phyloP scores from a whole-genome alignment of 352 stramenopile genomes.

The Pythium utonaiense region DNA sequence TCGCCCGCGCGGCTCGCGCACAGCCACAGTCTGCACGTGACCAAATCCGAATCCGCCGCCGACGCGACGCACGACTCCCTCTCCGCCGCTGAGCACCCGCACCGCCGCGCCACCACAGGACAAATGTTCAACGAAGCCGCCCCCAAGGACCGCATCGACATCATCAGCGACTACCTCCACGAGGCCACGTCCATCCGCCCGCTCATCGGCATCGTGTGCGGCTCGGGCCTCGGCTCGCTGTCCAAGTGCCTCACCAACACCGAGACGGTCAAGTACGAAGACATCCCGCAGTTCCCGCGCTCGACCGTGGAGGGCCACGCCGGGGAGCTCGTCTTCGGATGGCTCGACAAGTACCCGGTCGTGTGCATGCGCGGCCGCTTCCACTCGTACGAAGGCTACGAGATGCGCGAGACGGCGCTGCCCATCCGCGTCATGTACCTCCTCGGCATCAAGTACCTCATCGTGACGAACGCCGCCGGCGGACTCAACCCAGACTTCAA shows the following conservation, averaged over 20 bases:
- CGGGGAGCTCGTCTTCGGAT: constrained; percentile 95
- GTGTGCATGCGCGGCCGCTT: constrained; percentile 96
- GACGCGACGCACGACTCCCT: constrained; percentile 10
- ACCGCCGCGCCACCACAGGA: constrained; percentile 50
- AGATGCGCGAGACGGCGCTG: constrained; percentile 92
- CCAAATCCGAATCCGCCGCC: constrained; percentile 19
- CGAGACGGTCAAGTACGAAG: constrained; percentile 90
- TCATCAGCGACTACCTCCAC: constrained; percentile 74
- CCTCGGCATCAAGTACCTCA: constrained; percentile 92
- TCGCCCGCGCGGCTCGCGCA: constrained; percentile 5
- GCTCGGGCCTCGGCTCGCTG: constrained; percentile 91
- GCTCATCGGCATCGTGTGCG: constrained; percentile 90
- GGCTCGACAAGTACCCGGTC: constrained; percentile 74
- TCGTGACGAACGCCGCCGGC: constrained; percentile 97
- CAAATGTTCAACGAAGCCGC: constrained; percentile 61
- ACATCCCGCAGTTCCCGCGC: constrained; percentile 92
- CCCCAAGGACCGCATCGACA: constrained; percentile 71
- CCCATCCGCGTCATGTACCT: constrained; percentile 95
- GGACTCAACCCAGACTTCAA: constrained; percentile 92
- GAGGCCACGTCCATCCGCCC: constrained; percentile 46
- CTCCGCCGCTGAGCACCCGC: constrained; percentile 14
- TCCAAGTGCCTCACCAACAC: constrained; percentile 87
- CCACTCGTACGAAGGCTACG: constrained; percentile 97
- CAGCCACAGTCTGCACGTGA: constrained; percentile 12
- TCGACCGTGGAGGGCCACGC: constrained; percentile 93